Conservation (phyloP, 345 rosid species). For the Erucastrum elatum region DNA sequence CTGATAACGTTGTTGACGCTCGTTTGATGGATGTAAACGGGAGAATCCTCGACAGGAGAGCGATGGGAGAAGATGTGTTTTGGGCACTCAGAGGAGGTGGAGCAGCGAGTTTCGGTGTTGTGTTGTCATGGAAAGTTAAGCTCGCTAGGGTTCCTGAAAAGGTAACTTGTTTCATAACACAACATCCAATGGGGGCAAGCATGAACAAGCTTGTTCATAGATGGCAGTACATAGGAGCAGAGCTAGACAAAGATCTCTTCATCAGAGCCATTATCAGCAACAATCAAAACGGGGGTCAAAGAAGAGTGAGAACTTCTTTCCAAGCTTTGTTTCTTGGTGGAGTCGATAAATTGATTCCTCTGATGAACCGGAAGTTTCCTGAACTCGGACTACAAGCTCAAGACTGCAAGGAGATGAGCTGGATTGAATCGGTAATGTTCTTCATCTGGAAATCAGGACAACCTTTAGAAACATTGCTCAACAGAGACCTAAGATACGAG, state of each 20-base stretch:
- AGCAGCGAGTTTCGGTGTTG: constrained; percentile 46
- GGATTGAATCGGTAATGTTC: constrained; percentile 50
- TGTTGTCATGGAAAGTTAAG: constrained; percentile 42
- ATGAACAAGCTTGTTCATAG: constrained; percentile 33
- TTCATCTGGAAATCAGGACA: constrained; percentile 43
- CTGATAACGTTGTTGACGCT: constrained; percentile 61
- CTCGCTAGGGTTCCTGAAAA: constrained; percentile 43
- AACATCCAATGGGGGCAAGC: constrained; percentile 23
- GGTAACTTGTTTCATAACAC: constrained; percentile 42
- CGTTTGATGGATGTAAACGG: constrained; percentile 54
- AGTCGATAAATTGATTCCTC: constrained; percentile 38
- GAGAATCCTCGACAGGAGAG: constrained; percentile 38
- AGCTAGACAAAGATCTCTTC: constrained; percentile 44
- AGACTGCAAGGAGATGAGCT: constrained; percentile 49
- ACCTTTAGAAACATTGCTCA: constrained; percentile 36
- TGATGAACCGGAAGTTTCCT: constrained; percentile 41
- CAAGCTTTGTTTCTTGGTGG: constrained; percentile 48
- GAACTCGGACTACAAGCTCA: constrained; percentile 42
- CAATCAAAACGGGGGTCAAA: constrained; percentile 18
- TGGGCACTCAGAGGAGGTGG: constrained; percentile 52
- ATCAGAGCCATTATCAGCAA: constrained; percentile 43
- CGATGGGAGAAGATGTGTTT: constrained; percentile 47
- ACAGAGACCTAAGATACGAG: constrained; percentile 26
- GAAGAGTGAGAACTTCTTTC: constrained; percentile 28
- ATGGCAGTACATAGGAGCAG: constrained; percentile 36